phyloP scores from a whole-genome alignment of 164 flowering plant genomes.

The Echeveria elegans region DNA sequence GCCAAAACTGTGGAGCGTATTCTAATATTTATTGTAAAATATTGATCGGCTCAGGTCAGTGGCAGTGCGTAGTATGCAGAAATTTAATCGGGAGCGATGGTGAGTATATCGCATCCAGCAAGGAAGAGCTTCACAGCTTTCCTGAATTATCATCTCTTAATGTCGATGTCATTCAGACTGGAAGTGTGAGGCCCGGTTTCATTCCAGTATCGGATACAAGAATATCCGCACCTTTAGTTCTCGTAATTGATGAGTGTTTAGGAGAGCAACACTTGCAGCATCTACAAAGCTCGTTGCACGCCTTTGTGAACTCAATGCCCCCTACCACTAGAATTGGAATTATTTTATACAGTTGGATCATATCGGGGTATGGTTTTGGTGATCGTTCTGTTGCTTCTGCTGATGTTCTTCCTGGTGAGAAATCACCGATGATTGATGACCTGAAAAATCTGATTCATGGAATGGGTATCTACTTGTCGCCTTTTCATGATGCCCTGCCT shows the following conservation, averaged over 20 bases:
- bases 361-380: slow-evolving; percentile 85
- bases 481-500: slow-evolving; percentile 75
- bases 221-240: slow-evolving; percentile 72
- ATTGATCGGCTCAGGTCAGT: slow-evolving; percentile 80
- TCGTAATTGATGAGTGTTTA: slow-evolving; percentile 84
- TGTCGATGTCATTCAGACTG: slow-evolving; percentile 82
- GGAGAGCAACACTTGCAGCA: slow-evolving; percentile 92
- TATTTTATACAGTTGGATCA: slow-evolving; percentile 70
- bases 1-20: slow-evolving; percentile 87
- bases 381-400: slow-evolving; percentile 89
- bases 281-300: slow-evolving; percentile 89
- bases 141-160: slow-evolving; percentile 70
- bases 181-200: slow-evolving; percentile 64
- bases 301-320: slow-evolving; percentile 85
- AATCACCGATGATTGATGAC: slow-evolving; percentile 64
- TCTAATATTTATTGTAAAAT: slow-evolving; percentile 75
- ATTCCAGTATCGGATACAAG: slow-evolving; percentile 77
- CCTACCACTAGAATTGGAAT: slow-evolving; percentile 76
- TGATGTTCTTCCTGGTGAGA: slow-evolving; percentile 83
- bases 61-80: slow-evolving; percentile 89
- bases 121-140: slow-evolving; percentile 62
- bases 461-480: slow-evolving; percentile 78
- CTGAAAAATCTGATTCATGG: slow-evolving; percentile 79
- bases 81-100: slow-evolving; percentile 83
- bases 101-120: slow-evolving; percentile 71